These are phyloP conservation scores for Scedosporium boydii DNA, from an alignment of 2,329 filamentous ascomycete genomes.

Conservation along the genomic window DNA sequence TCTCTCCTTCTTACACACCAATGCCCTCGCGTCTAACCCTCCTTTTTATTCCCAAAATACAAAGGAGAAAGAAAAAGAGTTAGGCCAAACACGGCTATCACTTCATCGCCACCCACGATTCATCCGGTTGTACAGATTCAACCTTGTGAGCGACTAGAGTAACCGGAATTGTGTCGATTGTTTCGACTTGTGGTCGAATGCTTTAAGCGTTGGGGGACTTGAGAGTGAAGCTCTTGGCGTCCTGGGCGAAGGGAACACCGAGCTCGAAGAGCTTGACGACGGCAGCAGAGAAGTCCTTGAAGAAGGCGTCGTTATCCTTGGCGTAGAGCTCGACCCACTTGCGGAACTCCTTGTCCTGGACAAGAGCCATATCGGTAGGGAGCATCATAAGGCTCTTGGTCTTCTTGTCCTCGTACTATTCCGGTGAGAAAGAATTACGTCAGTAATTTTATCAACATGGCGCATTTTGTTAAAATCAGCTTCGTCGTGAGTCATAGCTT, in stretches of 20 bases:
- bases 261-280: slow-evolving; percentile 83
- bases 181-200: background rate
- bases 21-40: no score
- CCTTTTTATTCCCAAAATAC: no score
- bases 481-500: slow-evolving; percentile 11
- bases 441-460: background rate
- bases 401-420: slow-evolving; percentile 67
- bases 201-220: slow-evolving; percentile 37
- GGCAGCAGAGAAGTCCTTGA: slow-evolving; percentile 80
- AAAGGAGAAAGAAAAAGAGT: no score
- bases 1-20: no score
- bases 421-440: slow-evolving; percentile 6
- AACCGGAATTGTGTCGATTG: background rate
- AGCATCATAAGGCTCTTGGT: slow-evolving; percentile 95
- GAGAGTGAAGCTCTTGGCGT: slow-evolving; percentile 52
- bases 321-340: slow-evolving; percentile 77
- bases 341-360: slow-evolving; percentile 82
- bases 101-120: background rate
- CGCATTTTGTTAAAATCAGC: background rate
- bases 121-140: background rate
- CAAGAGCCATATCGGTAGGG: slow-evolving; percentile 77
- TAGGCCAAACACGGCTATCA: background rate
- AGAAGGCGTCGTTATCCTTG: slow-evolving; percentile 83
- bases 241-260: slow-evolving; percentile 75
- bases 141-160: no score